Evolutionary conservation across 2,329 filamentous ascomycete species (phyloP), one percentile per base, ranked within the genome.

Genomic region (Ceratocystis papillata): DNA sequence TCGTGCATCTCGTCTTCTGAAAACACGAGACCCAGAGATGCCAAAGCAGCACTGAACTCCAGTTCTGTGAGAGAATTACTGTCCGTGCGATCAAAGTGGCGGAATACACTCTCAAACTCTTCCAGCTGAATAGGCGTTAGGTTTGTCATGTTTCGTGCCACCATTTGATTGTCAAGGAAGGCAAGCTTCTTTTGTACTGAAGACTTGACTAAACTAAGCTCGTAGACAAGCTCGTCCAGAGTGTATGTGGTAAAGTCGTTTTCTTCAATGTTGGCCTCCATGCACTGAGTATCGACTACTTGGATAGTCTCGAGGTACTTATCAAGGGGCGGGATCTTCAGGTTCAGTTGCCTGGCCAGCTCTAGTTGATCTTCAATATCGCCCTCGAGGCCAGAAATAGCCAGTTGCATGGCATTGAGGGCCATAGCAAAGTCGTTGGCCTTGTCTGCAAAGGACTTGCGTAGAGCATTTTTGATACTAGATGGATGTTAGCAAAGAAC

Each of bases 191-290:
- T 99, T 70, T 91, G 88, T 33, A 97, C 93, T 10, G 89, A 94
- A 37, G 89, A 87, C 74, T 91, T 92, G 67, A 97, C 94, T 37
- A 99, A 82, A 17, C 90, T 87, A 67, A 97, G 82, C 77, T 99
- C 94, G 77, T 99, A 99, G 68, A 86, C 86, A 53, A 99, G 82
- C 76, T 99, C 94, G 73, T 99, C 94, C 75, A 97, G 94, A 8
- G 93, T 96, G 77, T 97, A 97, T 7, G 93, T 97, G n/a, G 94
- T 99, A 75, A 94, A 97, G 78, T 99, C 94, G 76, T 99, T 99
- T 73, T 99, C 94, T 76, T 99, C 94, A 69, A 99, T 96, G 74
- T 99, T 97, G 69, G 94, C 94, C 78, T 97, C 93, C 68, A 87
- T 83, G 74, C 94, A 99, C 76, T 96, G 90, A 69, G 85, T 84